Conservation (phyloP, 164 flowering plant genomes). For the Dillenia turbinata region DNA sequence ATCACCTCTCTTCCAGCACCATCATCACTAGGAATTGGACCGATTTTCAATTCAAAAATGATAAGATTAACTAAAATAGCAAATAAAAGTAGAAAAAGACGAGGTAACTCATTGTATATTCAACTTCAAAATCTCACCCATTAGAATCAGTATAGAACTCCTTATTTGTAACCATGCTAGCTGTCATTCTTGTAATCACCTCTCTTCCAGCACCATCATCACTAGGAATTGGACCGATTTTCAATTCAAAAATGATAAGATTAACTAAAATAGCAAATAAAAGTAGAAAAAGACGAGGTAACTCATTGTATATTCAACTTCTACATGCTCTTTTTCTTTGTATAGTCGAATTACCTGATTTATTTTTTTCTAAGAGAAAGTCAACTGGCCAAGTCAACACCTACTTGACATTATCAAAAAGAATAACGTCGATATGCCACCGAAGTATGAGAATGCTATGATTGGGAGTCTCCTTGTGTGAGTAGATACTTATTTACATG, state of each 20-base stretch:
- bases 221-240: conserved; percentile 82
- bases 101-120: too few species aligned
- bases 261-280: too few species aligned
- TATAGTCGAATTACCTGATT: conserved; percentile 72
- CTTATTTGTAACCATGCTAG: conserved; percentile 69
- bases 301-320: conserved; percentile 83
- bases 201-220: conserved; percentile 79
- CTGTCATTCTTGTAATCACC: conserved; percentile 61
- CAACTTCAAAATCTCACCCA: conserved; percentile 89
- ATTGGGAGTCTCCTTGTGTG: too few species aligned
- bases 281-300: conserved; percentile 1
- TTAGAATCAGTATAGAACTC: conserved; percentile 84
- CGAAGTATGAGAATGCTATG: too few species aligned
- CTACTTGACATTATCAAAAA: too few species aligned
- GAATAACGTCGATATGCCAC: too few species aligned
- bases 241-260: conserved; percentile 9
- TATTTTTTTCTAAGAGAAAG: too few species aligned
- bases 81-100: too few species aligned
- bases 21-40: conserved; percentile 76
- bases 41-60: conserved; percentile 52
- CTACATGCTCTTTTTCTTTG: conserved; percentile 80
- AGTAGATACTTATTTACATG: too few species aligned
- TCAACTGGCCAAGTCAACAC: too few species aligned
- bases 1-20: conserved; percentile 77
- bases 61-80: too few species aligned